Percentiles rank a stretch among this genome's conserved stretches.
phyloP scores from a whole-genome alignment of 805 yeast genomes.

The Ogataea henricii region DNA sequence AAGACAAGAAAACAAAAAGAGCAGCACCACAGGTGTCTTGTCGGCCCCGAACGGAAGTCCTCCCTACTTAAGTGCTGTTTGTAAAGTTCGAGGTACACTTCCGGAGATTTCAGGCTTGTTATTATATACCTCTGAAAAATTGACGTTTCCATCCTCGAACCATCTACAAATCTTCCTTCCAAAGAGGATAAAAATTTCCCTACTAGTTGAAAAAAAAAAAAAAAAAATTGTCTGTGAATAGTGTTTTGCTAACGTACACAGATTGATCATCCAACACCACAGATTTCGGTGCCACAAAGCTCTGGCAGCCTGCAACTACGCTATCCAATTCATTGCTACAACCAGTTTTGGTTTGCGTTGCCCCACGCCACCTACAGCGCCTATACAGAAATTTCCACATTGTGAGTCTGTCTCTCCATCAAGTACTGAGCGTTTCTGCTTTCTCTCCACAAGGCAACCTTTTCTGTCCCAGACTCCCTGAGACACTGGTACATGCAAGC shows the following conservation, averaged over 20 bases:
- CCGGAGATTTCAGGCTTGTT: no score
- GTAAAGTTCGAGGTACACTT: no score
- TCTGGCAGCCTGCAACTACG: no score
- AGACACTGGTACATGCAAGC: neutral
- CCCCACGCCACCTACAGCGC: neutral
- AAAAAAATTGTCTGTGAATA: slow-evolving; percentile 4
- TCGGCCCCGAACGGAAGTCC: neutral
- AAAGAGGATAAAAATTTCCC: slow-evolving; percentile 1
- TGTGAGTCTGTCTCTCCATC: no score
- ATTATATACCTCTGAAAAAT: no score
- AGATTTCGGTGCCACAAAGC: no score
- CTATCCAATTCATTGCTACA: neutral
- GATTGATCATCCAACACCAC: no score
- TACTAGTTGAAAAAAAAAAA: neutral
- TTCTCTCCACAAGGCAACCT: no score
- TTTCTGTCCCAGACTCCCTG: neutral
- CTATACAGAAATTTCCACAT: neutral
- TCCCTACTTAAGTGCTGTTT: no score
- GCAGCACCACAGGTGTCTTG: neutral
- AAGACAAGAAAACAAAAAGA: neutral
- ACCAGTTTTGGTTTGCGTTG: neutral
- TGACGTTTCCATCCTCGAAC: neutral
- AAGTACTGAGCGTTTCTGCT: no score
- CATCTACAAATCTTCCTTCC: neutral
- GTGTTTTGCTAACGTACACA: neutral